Percentiles rank a stretch among this genome's conserved stretches.
Evolutionary conservation across 2,329 filamentous ascomycete species (phyloP).

Genomic region (Botryotinia narcissicola): DNA sequence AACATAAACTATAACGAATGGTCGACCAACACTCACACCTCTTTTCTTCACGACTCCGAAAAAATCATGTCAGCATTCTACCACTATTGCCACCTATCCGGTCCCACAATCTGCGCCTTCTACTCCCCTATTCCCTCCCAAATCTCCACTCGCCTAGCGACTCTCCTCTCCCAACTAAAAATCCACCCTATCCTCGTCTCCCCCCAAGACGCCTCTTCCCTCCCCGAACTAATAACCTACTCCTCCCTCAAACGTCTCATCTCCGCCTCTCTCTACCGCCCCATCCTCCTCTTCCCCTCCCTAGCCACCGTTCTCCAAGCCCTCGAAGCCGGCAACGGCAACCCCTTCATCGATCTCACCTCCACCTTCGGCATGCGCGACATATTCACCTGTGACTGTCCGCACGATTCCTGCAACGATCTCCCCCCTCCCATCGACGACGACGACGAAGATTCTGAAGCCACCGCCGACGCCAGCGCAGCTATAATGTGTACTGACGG

Average conservation of each 20-base stretch:
- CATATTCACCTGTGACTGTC: conserved; percentile 22
- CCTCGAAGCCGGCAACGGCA: conserved; percentile 43
- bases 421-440: background rate
- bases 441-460: conserved; percentile 20
- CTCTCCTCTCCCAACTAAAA: conserved; percentile 44
- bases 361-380: conserved; percentile 22
- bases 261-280: conserved; percentile 34
- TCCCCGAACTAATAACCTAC: conserved; percentile 36
- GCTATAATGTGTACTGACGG: conserved; percentile 37
- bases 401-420: background rate
- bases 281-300: conserved; percentile 34
- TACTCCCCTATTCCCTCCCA: conserved; percentile 27
- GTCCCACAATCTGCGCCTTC: conserved; percentile 35
- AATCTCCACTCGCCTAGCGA: conserved; percentile 31
- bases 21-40: conserved; percentile 40
- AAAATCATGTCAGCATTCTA: conserved; percentile 35
- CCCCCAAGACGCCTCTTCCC: conserved; percentile 9
- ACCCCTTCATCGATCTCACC: conserved; percentile 39
- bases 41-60: conserved; percentile 42
- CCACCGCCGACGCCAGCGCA: conserved; percentile 28
- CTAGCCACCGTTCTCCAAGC: conserved; percentile 33
- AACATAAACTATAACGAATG: conserved; percentile 35
- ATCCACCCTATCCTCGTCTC: conserved; percentile 34
- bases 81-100: conserved; percentile 37
- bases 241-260: conserved; percentile 34